These are phyloP conservation scores for Russula griseocarnosa DNA, from an alignment of 768 basidiomycete genomes.

Conservation along the genomic window DNA sequence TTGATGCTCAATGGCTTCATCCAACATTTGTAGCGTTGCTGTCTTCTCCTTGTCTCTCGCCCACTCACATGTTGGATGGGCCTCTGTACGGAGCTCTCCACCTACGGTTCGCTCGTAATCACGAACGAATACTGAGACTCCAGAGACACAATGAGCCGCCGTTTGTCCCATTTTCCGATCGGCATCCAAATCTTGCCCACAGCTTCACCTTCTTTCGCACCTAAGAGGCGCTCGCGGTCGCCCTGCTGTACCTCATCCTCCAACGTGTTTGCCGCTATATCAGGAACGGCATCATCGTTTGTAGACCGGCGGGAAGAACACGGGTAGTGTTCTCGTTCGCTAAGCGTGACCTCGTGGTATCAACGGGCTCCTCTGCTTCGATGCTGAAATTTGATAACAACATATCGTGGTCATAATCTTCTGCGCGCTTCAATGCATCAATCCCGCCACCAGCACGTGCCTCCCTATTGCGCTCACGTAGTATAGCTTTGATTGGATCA, in stretches of 20 bases:
- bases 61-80: not conserved
- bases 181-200: conserved; percentile 34
- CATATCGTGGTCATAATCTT: conserved; percentile 19
- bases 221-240: conserved; percentile 34
- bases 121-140: conserved; percentile 6
- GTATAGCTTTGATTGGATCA: conserved; percentile 24
- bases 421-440: conserved; percentile 23
- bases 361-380: conserved; percentile 14
- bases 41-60: conserved; percentile 10
- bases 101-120: conserved; percentile 5
- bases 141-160: not conserved
- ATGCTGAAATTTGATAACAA: conserved; percentile 18
- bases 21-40: conserved; percentile 10
- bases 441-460: conserved; percentile 21
- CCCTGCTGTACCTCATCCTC: conserved; percentile 28
- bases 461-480: conserved; percentile 25
- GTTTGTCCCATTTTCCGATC: conserved; percentile 26
- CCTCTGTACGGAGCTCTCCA: not conserved
- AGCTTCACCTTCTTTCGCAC: conserved; percentile 32
- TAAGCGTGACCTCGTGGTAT: conserved; percentile 9
- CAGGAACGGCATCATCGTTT: conserved; percentile 12
- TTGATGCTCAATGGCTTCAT: conserved; percentile 15
- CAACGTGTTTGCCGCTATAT: conserved; percentile 13
- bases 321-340: conserved; percentile 19
- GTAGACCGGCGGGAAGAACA: conserved; percentile 9